phyloP scores from a whole-genome alignment of 345 rosid species.

The Boechera retrofracta region DNA sequence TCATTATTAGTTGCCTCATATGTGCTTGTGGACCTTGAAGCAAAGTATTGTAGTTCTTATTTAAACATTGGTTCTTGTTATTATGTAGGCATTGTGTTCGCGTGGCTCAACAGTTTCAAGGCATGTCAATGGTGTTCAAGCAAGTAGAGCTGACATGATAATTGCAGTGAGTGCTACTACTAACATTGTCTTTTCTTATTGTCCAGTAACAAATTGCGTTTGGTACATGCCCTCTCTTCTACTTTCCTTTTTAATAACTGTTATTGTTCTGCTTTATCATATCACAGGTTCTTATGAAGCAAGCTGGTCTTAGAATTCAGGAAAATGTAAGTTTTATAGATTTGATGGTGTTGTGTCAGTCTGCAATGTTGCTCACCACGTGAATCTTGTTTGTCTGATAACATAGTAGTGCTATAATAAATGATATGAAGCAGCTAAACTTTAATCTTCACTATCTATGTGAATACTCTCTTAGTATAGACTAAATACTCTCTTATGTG shows the following conservation, averaged over 20 bases:
- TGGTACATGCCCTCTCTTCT: neutral
- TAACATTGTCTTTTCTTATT: slow-evolving; percentile 2
- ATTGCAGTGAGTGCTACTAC: slow-evolving; percentile 65
- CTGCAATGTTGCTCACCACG: neutral
- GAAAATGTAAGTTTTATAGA: slow-evolving; percentile 65
- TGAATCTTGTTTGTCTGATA: neutral
- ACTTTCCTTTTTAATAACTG: neutral
- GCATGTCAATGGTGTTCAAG: slow-evolving; percentile 81
- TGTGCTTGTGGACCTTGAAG: slow-evolving; percentile 3
- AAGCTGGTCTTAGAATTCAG: slow-evolving; percentile 91
- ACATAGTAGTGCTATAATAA: neutral
- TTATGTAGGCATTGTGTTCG: slow-evolving; percentile 74
- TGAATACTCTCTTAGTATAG: too few species aligned
- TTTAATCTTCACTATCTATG: neutral
- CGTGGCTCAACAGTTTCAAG: slow-evolving; percentile 67
- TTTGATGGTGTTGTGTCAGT: neutral
- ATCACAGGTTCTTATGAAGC: slow-evolving; percentile 86
- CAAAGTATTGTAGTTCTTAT: slow-evolving; percentile 7
- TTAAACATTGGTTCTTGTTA: slow-evolving; percentile 28
- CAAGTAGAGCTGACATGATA: slow-evolving; percentile 90
- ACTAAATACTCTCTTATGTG: too few species aligned
- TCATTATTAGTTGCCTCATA: neutral
- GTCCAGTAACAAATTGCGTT: slow-evolving; percentile 5
- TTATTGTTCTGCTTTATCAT: slow-evolving; percentile 15
- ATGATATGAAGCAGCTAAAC: neutral